A percentile compares a stretch with the other conserved stretches of the same genome.
Evolutionary conservation across 2,329 filamentous ascomycete species (phyloP).

Genomic region (Colletotrichum tanaceti): DNA sequence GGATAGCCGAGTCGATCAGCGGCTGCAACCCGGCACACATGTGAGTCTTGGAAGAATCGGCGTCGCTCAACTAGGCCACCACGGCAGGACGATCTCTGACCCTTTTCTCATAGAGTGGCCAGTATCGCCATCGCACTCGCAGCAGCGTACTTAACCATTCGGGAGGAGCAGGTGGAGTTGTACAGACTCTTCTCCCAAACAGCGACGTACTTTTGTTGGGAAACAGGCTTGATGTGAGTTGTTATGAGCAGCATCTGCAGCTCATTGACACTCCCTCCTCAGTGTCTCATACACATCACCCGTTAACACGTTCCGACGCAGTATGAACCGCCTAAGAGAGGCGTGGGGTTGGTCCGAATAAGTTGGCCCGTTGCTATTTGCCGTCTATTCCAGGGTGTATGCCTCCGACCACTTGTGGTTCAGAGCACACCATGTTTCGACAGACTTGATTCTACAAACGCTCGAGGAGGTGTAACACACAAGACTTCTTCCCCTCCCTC

Average conservation of each 20-base stretch:
- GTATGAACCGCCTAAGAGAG: slow-evolving; percentile 20
- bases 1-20: slow-evolving; percentile 16
- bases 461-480: too few relatives aligned
- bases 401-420: too few relatives aligned
- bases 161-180: slow-evolving; percentile 52
- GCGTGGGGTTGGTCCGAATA: slow-evolving; percentile 19
- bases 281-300: too few relatives aligned
- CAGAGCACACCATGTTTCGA: too few relatives aligned
- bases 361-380: too few relatives aligned
- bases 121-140: slow-evolving; percentile 47
- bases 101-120: slow-evolving; percentile 41
- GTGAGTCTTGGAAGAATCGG: background rate
- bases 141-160: slow-evolving; percentile 53
- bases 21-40: slow-evolving; percentile 13
- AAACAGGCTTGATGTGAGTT: slow-evolving; percentile 14
- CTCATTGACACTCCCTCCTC: background rate
- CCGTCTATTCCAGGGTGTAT: too few relatives aligned
- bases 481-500: too few relatives aligned
- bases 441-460: too few relatives aligned
- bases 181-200: slow-evolving; percentile 50
- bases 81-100: background rate
- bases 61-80: background rate
- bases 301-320: background rate
- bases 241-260: rapidly evolving
- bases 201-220: slow-evolving; percentile 22